Evolutionary conservation across 73 alveolate genomes (phyloP).

Genomic region (Blepharisma japonicum): DNA sequence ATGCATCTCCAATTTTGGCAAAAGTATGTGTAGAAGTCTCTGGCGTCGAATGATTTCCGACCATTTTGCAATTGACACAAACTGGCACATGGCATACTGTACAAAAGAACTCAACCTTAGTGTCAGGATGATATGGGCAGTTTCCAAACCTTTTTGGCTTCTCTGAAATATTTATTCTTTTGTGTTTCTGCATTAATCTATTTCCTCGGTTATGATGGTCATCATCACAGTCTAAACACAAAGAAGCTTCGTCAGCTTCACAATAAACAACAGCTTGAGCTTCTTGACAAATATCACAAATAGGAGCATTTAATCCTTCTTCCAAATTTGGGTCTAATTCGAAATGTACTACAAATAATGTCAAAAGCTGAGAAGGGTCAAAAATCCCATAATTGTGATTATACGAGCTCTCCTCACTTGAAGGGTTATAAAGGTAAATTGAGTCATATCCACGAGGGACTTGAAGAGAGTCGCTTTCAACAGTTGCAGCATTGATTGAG

Average conservation of each 20-base stretch:
- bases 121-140: slow-evolving; percentile 46
- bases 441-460: slow-evolving; percentile 48
- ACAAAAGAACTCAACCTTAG: slow-evolving; percentile 52
- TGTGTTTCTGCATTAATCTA: slow-evolving; percentile 34
- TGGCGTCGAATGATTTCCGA: slow-evolving; percentile 54
- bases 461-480: slow-evolving; percentile 33
- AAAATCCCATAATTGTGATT: slow-evolving; percentile 47
- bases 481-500: slow-evolving; percentile 36
- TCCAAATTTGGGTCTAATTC: slow-evolving; percentile 49
- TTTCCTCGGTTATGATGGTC: slow-evolving; percentile 49
- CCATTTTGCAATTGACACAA: slow-evolving; percentile 56
- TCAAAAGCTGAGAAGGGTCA: slow-evolving; percentile 41
- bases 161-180: slow-evolving; percentile 33
- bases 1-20: slow-evolving; percentile 55
- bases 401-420: slow-evolving; percentile 36
- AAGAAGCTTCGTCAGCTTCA: slow-evolving; percentile 41
- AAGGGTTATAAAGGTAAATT: slow-evolving; percentile 40
- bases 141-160: slow-evolving; percentile 41
- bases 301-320: slow-evolving; percentile 24
- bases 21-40: slow-evolving; percentile 51
- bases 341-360: slow-evolving; percentile 41
- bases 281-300: slow-evolving; percentile 40
- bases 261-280: slow-evolving; percentile 51
- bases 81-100: slow-evolving; percentile 41
- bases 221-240: slow-evolving; percentile 57